Evolutionary conservation across 768 basidiomycete genomes (phyloP), one percentile per base, ranked within the genome.

Genomic region (Boletus pseudo-olivaceus): DNA sequence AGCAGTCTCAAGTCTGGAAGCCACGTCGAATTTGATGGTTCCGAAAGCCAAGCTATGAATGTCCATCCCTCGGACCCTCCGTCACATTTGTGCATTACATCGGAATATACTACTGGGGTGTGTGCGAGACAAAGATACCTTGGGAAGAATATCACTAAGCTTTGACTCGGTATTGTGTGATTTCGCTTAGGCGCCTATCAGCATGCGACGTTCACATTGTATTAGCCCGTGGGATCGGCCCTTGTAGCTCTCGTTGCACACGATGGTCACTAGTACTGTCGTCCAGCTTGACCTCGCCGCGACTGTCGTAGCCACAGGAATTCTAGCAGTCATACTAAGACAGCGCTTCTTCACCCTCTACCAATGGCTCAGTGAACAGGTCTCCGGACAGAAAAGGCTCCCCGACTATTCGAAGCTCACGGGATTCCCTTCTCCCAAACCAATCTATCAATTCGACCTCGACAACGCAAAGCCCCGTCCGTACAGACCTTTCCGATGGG

Each of bases 1-100:
- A 10, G 92, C 92, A 0, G 83, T 83, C 15, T 72, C 74, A 53
- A 82, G 79, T 57, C 64, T 93, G 44, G 70, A 73, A 35, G 62
- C 65, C 5, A 81, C 81, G 2, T 73, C 74, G 33, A 66, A 70
- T 47, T 60, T 79, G 26, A 69, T 81, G 45, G 46, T 71, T 35
- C 60, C 72, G 4, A 80, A 73, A 59, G 74, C 83, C 23, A 87
- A 82, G 67, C 71, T 89, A 46, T 67, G 57, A 69, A 38, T 23
- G 10, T 14, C 32, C 29, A 30, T n/a, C 8, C 38, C 51, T 10
- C 14, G 26, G 7, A 19, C 3, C 15, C 9, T 46, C 4, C 12
- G 20, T 50, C 42, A n/a, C 14, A 20, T 29, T 30, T 42, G 26
- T 42, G 29, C 27, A 58, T 33, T 57, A 32, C 5, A 38, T 40